A percentile compares a stretch with the other conserved stretches of the same genome.
phyloP scores from a whole-genome alignment of 192 early-diverging fungal species.

The Obelidium mucronatum region DNA sequence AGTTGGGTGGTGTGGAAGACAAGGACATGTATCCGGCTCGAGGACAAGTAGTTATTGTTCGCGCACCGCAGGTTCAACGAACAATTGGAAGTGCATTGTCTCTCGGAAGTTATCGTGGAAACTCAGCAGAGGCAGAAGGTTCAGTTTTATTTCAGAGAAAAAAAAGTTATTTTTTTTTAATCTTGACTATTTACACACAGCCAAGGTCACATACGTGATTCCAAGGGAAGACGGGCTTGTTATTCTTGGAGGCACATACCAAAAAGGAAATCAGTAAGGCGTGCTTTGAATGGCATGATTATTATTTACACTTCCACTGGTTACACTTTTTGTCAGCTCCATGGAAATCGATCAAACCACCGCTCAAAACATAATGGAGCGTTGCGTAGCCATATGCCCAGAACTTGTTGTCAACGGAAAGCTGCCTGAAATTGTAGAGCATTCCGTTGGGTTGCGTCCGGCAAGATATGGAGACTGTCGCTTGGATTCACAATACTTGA shows the following conservation, averaged over 20 bases:
- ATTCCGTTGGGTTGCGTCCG: constrained; percentile 58
- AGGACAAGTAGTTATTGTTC: constrained; percentile 80
- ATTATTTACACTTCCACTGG: no score
- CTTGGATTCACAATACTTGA: constrained; percentile 46
- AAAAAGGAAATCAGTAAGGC: constrained; percentile 17
- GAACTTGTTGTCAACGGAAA: constrained; percentile 59
- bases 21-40: constrained; percentile 75
- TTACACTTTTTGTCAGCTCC: background rate
- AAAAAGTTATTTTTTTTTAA: background rate
- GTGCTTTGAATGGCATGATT: no score
- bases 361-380: constrained; percentile 47
- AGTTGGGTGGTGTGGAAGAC: constrained; percentile 78
- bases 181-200: background rate
- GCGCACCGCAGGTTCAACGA: constrained; percentile 72
- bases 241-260: constrained; percentile 77
- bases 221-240: constrained; percentile 80
- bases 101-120: constrained; percentile 14
- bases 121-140: background rate
- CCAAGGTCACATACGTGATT: constrained; percentile 77
- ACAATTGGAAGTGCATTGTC: constrained; percentile 54
- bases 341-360: constrained; percentile 41
- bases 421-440: constrained; percentile 47
- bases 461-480: constrained; percentile 54
- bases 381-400: constrained; percentile 54
- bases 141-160: background rate